Evolutionary conservation across 2,329 filamentous ascomycete species (phyloP).

Genomic region (Fusarium praegraminearum): DNA sequence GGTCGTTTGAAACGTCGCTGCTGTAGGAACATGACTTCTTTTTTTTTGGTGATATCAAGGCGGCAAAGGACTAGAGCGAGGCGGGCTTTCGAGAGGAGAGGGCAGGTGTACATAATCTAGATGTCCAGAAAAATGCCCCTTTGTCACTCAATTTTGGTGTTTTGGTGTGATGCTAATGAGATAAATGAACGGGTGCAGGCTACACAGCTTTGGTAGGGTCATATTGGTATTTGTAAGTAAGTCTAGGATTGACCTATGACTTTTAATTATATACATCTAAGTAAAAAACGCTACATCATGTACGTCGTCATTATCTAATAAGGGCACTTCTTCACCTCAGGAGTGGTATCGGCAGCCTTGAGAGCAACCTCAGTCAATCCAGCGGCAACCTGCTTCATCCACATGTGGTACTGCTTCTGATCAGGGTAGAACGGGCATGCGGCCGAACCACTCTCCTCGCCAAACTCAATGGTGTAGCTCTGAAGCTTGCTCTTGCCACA

Average conservation of each 20-base stretch:
- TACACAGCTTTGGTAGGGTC: background rate
- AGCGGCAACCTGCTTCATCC: constrained; percentile 58
- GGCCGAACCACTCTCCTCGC: constrained; percentile 41
- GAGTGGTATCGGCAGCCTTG: constrained; percentile 43
- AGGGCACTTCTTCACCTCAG: constrained; percentile 34
- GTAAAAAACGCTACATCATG: background rate
- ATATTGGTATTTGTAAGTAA: background rate
- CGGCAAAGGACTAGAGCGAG: constrained; percentile 12
- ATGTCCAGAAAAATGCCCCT: constrained; percentile 46
- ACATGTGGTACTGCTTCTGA: constrained; percentile 56
- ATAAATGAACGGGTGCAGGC: too few species aligned
- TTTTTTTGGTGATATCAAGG: constrained; percentile 22
- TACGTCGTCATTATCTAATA: constrained; percentile 19
- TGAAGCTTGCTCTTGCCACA: constrained; percentile 55
- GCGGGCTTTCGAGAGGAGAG: constrained; percentile 26
- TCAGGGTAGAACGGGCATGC: constrained; percentile 61
- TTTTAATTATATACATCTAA: constrained; percentile 15
- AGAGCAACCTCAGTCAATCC: constrained; percentile 63
- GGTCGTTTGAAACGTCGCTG: constrained; percentile 28
- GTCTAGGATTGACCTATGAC: background rate
- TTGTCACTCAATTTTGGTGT: constrained; percentile 39
- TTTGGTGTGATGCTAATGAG: constrained; percentile 2
- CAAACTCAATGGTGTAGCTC: constrained; percentile 62
- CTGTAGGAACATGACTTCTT: constrained; percentile 38
- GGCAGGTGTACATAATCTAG: constrained; percentile 49